These are phyloP conservation scores for Gaeumannomyces sp. DNA, from an alignment of 2,329 filamentous ascomycete genomes.

Conservation along the genomic window DNA sequence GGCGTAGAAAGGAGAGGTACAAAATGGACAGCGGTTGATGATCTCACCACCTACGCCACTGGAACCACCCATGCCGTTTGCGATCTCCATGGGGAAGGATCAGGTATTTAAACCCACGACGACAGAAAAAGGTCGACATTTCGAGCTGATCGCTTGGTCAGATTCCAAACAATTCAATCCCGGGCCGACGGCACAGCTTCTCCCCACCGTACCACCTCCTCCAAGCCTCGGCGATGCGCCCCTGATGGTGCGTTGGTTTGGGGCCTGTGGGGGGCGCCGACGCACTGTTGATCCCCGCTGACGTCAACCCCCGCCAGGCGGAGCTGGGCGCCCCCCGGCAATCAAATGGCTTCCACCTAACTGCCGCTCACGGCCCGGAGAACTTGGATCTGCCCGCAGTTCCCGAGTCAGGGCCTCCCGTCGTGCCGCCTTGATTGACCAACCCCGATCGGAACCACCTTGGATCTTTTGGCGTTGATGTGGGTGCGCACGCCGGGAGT, in stretches of 20 bases:
- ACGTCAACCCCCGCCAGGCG: background rate
- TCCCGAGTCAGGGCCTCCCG: slow-evolving; percentile 17
- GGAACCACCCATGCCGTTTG: no score
- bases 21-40: no score
- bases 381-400: background rate
- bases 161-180: background rate
- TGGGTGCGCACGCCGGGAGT: no score
- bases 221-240: background rate
- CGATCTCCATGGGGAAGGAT: background rate
- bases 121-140: background rate
- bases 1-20: no score
- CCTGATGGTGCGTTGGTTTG: background rate
- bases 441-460: no score
- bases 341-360: background rate
- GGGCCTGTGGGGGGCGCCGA: no score
- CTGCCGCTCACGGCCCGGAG: no score
- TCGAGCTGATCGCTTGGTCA: no score
- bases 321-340: background rate
- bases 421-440: slow-evolving; percentile 20
- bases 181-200: background rate
- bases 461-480: no score
- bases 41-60: no score
- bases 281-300: background rate
- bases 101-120: background rate
- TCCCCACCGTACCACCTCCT: background rate